phyloP scores from a whole-genome alignment of 2,329 filamentous ascomycete species.

The Phialocephala sp. region DNA sequence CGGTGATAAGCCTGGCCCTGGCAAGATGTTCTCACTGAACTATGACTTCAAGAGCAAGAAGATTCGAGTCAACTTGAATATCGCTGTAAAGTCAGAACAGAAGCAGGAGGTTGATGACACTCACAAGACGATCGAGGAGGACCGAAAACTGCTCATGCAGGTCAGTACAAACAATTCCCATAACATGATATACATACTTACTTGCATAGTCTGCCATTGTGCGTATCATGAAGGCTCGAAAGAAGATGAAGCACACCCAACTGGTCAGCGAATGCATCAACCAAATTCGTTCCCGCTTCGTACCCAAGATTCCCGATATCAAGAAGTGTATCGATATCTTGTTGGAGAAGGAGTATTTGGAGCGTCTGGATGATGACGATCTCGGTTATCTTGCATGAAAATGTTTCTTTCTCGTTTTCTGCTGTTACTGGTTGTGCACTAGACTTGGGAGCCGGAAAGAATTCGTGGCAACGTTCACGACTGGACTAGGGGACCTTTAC shows the following conservation, averaged over 20 bases:
- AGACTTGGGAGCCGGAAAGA: constrained; percentile 22
- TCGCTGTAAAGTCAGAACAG: constrained; percentile 91
- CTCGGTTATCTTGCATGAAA: constrained; percentile 88
- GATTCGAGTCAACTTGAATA: constrained; percentile 94
- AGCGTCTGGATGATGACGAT: constrained; percentile 92
- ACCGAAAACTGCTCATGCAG: constrained; percentile 94
- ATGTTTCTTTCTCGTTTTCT: constrained; percentile 17
- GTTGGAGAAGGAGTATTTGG: constrained; percentile 98
- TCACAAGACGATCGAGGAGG: constrained; percentile 99
- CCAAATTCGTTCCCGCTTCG: constrained; percentile 91
- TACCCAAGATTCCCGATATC: constrained; percentile 92
- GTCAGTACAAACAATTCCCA: constrained; percentile 58
- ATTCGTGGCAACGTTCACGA: constrained; percentile 17
- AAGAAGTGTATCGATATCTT: constrained; percentile 99
- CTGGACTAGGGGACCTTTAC: constrained; percentile 8
- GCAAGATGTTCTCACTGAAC: constrained; percentile 84
- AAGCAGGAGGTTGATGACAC: constrained; percentile 97
- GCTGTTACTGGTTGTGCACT: constrained; percentile 22
- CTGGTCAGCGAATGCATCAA: constrained; percentile 94
- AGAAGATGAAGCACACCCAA: constrained; percentile 97
- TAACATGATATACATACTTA: constrained; percentile 38
- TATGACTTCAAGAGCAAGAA: constrained; percentile 99
- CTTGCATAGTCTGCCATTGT: constrained; percentile 86
- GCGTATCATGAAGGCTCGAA: constrained; percentile 98
- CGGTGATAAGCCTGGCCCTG: constrained; percentile 75